Base-by-base conservation (phyloP, 2,329 filamentous ascomycete species). In the Alternaria consortialis region DNA sequence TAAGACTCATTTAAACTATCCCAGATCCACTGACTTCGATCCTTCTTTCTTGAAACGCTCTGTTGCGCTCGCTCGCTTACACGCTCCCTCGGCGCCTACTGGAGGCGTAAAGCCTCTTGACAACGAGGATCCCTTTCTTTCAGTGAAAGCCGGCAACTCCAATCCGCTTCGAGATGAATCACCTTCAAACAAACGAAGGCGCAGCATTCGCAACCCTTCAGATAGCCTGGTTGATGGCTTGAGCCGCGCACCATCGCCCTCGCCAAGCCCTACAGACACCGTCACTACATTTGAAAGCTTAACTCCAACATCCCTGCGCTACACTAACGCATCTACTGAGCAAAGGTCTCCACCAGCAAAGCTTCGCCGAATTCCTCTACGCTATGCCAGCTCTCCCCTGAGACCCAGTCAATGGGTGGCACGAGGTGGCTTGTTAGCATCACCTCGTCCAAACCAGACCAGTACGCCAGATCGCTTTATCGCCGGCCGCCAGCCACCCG, bases 401-500 rank as follows among this genome's bases (percentile, higher is more conserved):
- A 73, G 74, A 44, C 64, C 72, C 39, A 75, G 75, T 56, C 76
- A 77, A 63, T 75, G 72, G 69, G 61, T 60, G 23, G 53, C 69
- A 39, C 63, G 72, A 8, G 73, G 72, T 13, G 73, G 76, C 7
- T 31, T 66, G 0, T 44, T 73, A 32, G 59, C 62, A 40, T 57
- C 66, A 29, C 54, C 69, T 40, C 63, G 67, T 44, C 67, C 62
- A 48, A 56, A 60, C 15, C 70, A 65, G 39, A 66, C 67, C 36
- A 74, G 65, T 29, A 82, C 80, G 11, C 84, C 84, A 23, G 88
- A 90, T 74, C 83, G 88, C 29, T 90, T 89, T 70, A 83, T 90
- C 44, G 81, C 85, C 32, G 70, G 71, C 53, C 80, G 84, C 48
- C 79, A 80, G 50, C 79, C 79, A 47, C 74, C 77, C 5, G 76